Percentiles rank a stretch among this genome's conserved stretches.
Evolutionary conservation across 805 yeast genomes (phyloP).

Genomic region (Candida xiaguanensis): DNA sequence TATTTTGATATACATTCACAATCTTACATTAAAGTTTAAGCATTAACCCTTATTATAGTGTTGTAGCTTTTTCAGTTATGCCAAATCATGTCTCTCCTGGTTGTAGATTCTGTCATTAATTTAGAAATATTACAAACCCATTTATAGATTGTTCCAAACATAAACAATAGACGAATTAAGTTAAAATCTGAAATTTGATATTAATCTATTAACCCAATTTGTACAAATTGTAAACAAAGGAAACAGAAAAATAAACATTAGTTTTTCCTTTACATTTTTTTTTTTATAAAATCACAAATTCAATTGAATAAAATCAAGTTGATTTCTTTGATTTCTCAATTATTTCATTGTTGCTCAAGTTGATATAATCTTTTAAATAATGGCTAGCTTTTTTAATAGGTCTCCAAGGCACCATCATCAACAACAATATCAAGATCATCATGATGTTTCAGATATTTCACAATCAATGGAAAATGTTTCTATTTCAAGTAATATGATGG

Average conservation of each 20-base stretch:
- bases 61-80: too few relatives aligned
- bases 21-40: too few relatives aligned
- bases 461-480: slow-evolving; percentile 43
- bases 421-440: slow-evolving; percentile 1
- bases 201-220: slow-evolving; percentile 4
- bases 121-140: too few relatives aligned
- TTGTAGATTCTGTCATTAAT: too few relatives aligned
- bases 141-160: background rate
- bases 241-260: background rate
- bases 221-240: slow-evolving; percentile 5
- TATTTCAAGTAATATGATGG: slow-evolving; percentile 33
- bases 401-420: slow-evolving; percentile 14
- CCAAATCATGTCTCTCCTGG: too few relatives aligned
- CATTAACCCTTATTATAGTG: too few relatives aligned
- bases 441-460: slow-evolving; percentile 34
- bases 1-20: too few relatives aligned
- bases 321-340: background rate
- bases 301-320: background rate
- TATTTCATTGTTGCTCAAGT: background rate
- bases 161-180: background rate
- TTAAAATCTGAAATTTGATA: background rate
- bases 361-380: background rate
- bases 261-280: background rate
- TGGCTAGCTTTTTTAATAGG: slow-evolving; percentile 17
- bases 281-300: background rate